Evolutionary conservation across 345 rosid genomes (phyloP).

Genomic region (Pelargonium nanum): DNA sequence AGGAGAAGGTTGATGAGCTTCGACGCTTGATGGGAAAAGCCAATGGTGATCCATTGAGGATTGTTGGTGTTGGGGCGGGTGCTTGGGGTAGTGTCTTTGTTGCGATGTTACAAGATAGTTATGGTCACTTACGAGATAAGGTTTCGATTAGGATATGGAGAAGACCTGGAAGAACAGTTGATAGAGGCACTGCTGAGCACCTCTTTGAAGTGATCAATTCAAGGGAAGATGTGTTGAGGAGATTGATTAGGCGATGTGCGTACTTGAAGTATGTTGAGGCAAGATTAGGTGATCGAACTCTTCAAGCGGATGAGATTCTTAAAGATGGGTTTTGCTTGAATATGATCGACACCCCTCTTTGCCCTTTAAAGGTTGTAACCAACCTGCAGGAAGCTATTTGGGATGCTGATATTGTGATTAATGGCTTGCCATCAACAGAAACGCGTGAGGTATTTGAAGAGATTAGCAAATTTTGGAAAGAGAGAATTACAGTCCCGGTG

Average conservation of each 20-base stretch:
- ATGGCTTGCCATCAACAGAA: constrained; percentile 93
- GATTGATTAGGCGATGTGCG: constrained; percentile 87
- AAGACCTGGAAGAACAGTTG: constrained; percentile 67
- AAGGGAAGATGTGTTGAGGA: constrained; percentile 81
- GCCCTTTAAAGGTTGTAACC: constrained; percentile 88
- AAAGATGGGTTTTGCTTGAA: constrained; percentile 95
- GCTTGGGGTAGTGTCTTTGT: constrained; percentile 98
- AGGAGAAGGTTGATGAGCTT: constrained; percentile 74
- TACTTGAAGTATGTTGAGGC: constrained; percentile 94
- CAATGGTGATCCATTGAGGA: constrained; percentile 73
- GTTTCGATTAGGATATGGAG: constrained; percentile 90
- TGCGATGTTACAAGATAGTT: constrained; percentile 79
- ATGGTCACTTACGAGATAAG: constrained; percentile 79
- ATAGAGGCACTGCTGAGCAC: constrained; percentile 72
- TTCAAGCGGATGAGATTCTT: constrained; percentile 80
- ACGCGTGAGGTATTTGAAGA: constrained; percentile 77
- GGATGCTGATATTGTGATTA: constrained; percentile 95
- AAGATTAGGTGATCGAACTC: constrained; percentile 80
- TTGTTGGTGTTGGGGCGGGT: constrained; percentile 90
- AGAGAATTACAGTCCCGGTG: constrained; percentile 61
- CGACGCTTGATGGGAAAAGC: constrained; percentile 61
- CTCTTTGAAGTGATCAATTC: constrained; percentile 97
- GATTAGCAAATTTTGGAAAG: constrained; percentile 80
- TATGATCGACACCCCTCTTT: constrained; percentile 89
- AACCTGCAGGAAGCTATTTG: constrained; percentile 96